phyloP scores from a whole-genome alignment of 352 stramenopile species.

The Pythium brachiatum region DNA sequence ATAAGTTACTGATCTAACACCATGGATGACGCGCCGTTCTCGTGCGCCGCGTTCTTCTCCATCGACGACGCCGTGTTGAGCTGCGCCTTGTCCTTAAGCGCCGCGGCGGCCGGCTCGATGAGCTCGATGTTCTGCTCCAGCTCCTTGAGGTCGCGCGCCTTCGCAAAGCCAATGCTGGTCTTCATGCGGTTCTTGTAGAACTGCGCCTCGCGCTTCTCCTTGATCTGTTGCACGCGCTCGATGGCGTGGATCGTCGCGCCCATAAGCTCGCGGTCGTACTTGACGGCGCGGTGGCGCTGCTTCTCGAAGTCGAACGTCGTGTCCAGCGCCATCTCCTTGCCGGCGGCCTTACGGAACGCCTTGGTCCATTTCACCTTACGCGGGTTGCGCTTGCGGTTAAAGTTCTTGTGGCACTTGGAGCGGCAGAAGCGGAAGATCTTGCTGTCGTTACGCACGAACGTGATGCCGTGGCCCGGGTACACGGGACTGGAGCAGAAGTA shows the following conservation, averaged over 20 bases:
- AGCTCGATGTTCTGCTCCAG: conserved; percentile 85
- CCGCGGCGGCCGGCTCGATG: conserved; percentile 70
- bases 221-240: conserved; percentile 97
- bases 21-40: conserved; percentile 64
- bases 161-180: conserved; percentile 72
- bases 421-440: conserved; percentile 99
- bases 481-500: conserved; percentile 99
- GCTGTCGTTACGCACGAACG: conserved; percentile 99
- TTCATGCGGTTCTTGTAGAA: conserved; percentile 99
- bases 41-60: conserved; percentile 62
- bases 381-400: conserved; percentile 99
- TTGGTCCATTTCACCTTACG: conserved; percentile 99
- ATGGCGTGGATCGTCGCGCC: conserved; percentile 98
- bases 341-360: conserved; percentile 95
- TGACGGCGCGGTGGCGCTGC: conserved; percentile 97
- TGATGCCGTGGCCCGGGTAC: conserved; percentile 99
- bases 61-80: conserved; percentile 62
- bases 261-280: conserved; percentile 99
- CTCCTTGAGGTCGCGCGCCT: conserved; percentile 78
- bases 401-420: conserved; percentile 99
- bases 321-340: conserved; percentile 99
- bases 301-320: conserved; percentile 99
- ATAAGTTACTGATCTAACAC: conserved; percentile 84
- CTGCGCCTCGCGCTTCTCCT: conserved; percentile 93
- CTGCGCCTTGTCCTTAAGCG: conserved; percentile 75